These are phyloP conservation scores for Narthecium ossifragum DNA, from an alignment of 106 monocot genomes.

Conservation along the genomic window DNA sequence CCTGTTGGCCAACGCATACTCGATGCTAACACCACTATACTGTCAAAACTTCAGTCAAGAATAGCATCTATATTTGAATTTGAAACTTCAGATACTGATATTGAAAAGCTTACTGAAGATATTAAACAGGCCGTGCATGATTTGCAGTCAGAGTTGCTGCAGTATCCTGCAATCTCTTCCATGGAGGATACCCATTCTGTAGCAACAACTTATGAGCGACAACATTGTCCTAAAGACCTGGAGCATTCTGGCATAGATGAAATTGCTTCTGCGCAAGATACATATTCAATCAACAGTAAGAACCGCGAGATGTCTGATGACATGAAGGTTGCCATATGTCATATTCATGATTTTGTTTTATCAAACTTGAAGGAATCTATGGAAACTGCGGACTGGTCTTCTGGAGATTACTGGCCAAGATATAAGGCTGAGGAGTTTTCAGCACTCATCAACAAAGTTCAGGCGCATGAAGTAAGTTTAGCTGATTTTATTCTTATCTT, in stretches of 20 bases:
- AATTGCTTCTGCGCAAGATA: not conserved
- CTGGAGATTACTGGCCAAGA: not conserved
- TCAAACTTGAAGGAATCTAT: slow-evolving; percentile 4
- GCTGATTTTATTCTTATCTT: slow-evolving; percentile 7
- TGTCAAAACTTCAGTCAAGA: slow-evolving; percentile 38
- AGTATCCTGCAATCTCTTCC: slow-evolving; percentile 1
- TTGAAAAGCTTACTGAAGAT: slow-evolving; percentile 28
- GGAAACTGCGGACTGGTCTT: not conserved
- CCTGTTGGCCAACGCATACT: not conserved
- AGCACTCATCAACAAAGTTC: slow-evolving; percentile 2
- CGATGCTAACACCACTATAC: not conserved
- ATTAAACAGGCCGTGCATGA: slow-evolving; percentile 34
- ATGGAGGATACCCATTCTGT: slow-evolving; percentile 3
- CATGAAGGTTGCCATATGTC: slow-evolving; percentile 4
- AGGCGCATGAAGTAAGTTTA: not conserved
- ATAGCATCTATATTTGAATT: slow-evolving; percentile 33
- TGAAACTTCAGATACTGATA: slow-evolving; percentile 8
- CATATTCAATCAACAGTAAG: not conserved
- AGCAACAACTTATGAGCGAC: slow-evolving; percentile 8
- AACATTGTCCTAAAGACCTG: slow-evolving; percentile 4
- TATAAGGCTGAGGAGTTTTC: slow-evolving; percentile 5
- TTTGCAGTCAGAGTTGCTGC: slow-evolving; percentile 22
- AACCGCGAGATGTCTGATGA: not conserved
- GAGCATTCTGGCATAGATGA: not conserved
- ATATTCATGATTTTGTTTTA: slow-evolving; percentile 8